phyloP scores from a whole-genome alignment of 345 rosid genomes.

The Melaleuca alternifolia region DNA sequence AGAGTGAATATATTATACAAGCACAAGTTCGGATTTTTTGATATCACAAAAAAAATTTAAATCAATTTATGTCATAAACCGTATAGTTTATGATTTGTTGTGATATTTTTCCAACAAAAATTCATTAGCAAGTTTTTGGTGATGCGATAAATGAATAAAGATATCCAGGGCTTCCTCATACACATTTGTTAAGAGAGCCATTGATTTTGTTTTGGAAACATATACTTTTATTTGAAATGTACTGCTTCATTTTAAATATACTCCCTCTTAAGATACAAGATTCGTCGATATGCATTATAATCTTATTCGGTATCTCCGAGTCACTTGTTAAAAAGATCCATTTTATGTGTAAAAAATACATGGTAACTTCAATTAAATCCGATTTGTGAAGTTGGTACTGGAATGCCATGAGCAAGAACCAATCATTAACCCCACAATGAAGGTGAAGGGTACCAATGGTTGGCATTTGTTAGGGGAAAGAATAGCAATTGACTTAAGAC shows the following conservation, averaged over 20 bases:
- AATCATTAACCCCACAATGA: neutral
- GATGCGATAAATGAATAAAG: neutral
- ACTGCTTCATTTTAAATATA: neutral
- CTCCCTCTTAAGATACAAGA: neutral
- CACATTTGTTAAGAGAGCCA: neutral
- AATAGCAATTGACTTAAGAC: neutral
- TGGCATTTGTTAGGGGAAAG: neutral
- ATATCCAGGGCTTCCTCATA: neutral
- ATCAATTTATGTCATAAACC: no score
- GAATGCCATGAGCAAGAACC: neutral
- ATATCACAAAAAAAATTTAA: no score
- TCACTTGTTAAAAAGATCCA: neutral
- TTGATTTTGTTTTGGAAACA: neutral
- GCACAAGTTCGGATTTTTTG: no score
- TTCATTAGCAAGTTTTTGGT: neutral
- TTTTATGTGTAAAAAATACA: neutral
- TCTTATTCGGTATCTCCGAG: neutral
- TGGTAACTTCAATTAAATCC: neutral
- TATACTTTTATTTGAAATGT: neutral
- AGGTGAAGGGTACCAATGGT: neutral
- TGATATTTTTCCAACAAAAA: no score
- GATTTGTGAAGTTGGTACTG: rapidly evolving
- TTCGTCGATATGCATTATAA: neutral
- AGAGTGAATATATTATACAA: no score
- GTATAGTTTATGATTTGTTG: no score